These are phyloP conservation scores for Pichia inconspicua DNA, from an alignment of 1,139 yeast species.

Conservation along the genomic window DNA sequence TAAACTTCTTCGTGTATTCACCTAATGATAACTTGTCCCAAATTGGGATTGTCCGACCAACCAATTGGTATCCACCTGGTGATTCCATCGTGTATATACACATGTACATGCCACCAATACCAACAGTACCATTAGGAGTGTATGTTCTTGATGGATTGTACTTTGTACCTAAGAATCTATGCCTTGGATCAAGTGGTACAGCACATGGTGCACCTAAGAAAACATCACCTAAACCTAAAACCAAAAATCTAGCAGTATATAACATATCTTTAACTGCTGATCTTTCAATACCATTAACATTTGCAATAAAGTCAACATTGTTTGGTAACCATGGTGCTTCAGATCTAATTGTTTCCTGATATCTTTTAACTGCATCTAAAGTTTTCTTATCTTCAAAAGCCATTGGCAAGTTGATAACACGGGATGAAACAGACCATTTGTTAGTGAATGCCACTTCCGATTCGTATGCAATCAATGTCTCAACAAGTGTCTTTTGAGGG, in stretches of 20 bases:
- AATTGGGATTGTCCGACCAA: constrained; percentile 93
- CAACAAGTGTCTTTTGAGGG: constrained; percentile 53
- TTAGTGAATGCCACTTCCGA: constrained; percentile 62
- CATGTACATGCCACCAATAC: constrained; percentile 98
- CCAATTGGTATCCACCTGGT: constrained; percentile 97
- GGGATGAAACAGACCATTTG: constrained; percentile 80
- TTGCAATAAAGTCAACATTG: constrained; percentile 90
- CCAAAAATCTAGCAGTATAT: constrained; percentile 83
- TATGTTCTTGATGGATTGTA: constrained; percentile 94
- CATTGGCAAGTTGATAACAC: constrained; percentile 82
- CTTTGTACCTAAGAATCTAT: constrained; percentile 83
- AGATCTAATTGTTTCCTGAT: constrained; percentile 86
- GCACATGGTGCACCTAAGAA: constrained; percentile 98
- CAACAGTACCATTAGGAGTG: constrained; percentile 95
- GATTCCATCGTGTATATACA: constrained; percentile 97
- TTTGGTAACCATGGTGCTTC: constrained; percentile 97
- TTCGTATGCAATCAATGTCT: constrained; percentile 65
- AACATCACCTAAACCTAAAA: constrained; percentile 93
- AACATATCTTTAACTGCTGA: constrained; percentile 73
- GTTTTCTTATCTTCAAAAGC: constrained; percentile 92
- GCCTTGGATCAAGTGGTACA: constrained; percentile 94
- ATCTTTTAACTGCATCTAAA: constrained; percentile 79
- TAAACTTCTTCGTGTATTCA: constrained; percentile 39
- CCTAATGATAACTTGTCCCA: constrained; percentile 92
- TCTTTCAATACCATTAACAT: constrained; percentile 74